These are phyloP conservation scores for Cicer pinnatifidum DNA, from an alignment of 306 rosid genomes.

Conservation along the genomic window DNA sequence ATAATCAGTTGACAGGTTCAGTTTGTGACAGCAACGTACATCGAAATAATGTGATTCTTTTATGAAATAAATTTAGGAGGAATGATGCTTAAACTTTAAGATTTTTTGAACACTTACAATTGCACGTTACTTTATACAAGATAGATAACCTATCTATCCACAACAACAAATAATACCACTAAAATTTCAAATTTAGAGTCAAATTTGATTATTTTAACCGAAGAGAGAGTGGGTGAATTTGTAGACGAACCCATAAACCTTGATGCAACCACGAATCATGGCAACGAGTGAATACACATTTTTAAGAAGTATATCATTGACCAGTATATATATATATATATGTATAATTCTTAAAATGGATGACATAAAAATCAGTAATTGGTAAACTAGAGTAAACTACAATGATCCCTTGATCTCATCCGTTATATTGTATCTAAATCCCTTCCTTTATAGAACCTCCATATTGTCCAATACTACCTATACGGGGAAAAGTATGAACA, in stretches of 20 bases:
- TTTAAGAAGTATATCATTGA: constrained; percentile 11
- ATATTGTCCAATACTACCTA: constrained; percentile 18
- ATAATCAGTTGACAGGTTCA: too few relatives aligned
- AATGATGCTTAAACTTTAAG: too few relatives aligned
- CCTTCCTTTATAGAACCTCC: constrained; percentile 36
- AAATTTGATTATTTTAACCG: too few relatives aligned
- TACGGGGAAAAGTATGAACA: neutral
- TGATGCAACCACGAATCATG: neutral
- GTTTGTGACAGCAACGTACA: too few relatives aligned
- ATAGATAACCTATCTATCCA: too few relatives aligned
- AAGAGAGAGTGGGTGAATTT: neutral
- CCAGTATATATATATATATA: neutral
- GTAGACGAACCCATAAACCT: neutral
- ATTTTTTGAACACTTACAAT: too few relatives aligned
- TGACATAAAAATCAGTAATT: constrained; percentile 19
- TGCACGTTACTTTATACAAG: too few relatives aligned
- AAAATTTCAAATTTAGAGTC: too few relatives aligned
- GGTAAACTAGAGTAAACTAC: constrained; percentile 3
- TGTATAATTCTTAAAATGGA: constrained; percentile 28
- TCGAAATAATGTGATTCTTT: too few relatives aligned
- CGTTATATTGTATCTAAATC: constrained; percentile 33
- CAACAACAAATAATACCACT: too few relatives aligned
- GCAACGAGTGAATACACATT: neutral
- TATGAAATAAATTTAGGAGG: too few relatives aligned
- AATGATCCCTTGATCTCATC: constrained; percentile 39